Base-by-base conservation (phyloP, 2,329 filamentous ascomycete species). In the Colletotrichum musae region DNA sequence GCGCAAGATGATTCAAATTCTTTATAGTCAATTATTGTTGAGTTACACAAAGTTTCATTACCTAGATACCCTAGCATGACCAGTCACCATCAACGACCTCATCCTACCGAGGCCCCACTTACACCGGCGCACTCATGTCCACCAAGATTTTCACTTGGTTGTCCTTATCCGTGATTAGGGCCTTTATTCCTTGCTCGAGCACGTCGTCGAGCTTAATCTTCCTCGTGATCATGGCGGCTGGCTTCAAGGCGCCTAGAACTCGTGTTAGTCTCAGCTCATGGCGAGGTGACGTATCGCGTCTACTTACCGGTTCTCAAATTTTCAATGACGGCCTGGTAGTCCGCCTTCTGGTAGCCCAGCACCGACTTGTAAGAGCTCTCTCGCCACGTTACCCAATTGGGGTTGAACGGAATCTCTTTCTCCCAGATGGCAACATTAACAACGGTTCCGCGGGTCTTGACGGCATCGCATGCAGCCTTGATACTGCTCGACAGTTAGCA, bases 111-210 rank as follows among this genome's bases (percentile, higher is more conserved):
- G 39, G 18, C 28, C 18, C 16, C 16, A 9, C 45, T 13, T n/a
- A 36, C 6, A 36, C 4, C 7, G 60, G 21, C 2, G 57, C 70
- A 68, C 59, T 65, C 5, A 69, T 28, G 61, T 76, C 72, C n/a
- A 89, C 84, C 69, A 89, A 70, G 39, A 89, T 87, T 77, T 89
- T 88, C 41, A 88, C 86, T 71, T 88, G 85, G 51, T 81, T 84
- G 66, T 88, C 85, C 73, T 86, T 87, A 71, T 88, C 84, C 6
- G 85, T 77, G 39, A 88, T 83, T 58, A 89, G 77, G 1, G 85
- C 81, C 70, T 84, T 80, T 73, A 88, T 86, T 0, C 86, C 87
- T 48, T 84, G 78, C 54, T 88, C 81, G 0, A 87, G 83, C 15
- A 88, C 72, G 53, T 86, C 79, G 13, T 86, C 82, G 64, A 88